Conservation (phyloP, 2,329 filamentous ascomycete species). For the Colletotrichum scovillei region DNA sequence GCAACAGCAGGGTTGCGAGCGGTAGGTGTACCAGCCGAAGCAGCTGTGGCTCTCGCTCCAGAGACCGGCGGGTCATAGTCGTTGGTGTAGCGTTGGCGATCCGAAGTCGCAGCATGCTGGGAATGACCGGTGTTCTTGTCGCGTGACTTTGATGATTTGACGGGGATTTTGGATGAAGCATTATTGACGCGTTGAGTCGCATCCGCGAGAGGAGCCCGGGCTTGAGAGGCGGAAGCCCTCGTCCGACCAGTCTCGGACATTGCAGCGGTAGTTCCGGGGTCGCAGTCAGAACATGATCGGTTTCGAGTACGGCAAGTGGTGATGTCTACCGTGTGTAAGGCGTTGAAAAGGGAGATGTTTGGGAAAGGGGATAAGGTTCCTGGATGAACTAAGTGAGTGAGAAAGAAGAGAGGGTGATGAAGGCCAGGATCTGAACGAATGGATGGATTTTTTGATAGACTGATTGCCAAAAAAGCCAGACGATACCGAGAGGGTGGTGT, state of each 20-base stretch:
- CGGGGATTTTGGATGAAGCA: slow-evolving; percentile 41
- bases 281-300: slow-evolving; percentile 30
- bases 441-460: slow-evolving; percentile 30
- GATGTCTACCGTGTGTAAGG: neutral
- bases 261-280: neutral
- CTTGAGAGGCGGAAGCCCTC: slow-evolving; percentile 22
- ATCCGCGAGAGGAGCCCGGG: slow-evolving; percentile 58
- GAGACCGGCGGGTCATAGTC: slow-evolving; percentile 28
- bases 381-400: slow-evolving; percentile 25
- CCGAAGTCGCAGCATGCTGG: slow-evolving; percentile 7
- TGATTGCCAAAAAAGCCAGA: slow-evolving; percentile 35
- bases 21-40: slow-evolving; percentile 1
- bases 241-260: slow-evolving; percentile 34
- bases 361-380: slow-evolving; percentile 21
- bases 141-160: slow-evolving; percentile 44
- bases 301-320: neutral
- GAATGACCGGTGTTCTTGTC: slow-evolving; percentile 28
- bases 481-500: slow-evolving; percentile 24
- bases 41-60: slow-evolving; percentile 5
- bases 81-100: slow-evolving; percentile 35
- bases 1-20: slow-evolving; percentile 40
- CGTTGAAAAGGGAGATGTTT: slow-evolving; percentile 24
- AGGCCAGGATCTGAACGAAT: slow-evolving; percentile 30
- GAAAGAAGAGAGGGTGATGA: slow-evolving; percentile 15
- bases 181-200: slow-evolving; percentile 61